These are phyloP conservation scores for Tephrocybe rancida DNA, from an alignment of 768 basidiomycete species.

Conservation along the genomic window DNA sequence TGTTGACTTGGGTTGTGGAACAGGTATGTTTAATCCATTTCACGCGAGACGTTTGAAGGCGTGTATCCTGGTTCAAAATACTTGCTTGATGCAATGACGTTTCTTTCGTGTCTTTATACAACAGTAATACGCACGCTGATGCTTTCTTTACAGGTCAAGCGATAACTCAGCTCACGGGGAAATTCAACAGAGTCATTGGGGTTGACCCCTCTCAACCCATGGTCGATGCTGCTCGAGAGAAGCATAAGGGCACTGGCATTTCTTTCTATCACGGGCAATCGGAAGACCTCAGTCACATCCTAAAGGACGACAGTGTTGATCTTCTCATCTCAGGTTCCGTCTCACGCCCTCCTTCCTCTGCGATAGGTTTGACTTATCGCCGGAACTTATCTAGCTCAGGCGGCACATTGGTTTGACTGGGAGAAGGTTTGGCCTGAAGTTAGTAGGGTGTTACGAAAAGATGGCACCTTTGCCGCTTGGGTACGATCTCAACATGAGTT, in stretches of 20 bases:
- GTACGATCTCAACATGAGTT: constrained; percentile 36
- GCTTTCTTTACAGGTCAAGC: constrained; percentile 64
- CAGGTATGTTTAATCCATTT: constrained; percentile 48
- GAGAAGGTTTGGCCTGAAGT: constrained; percentile 70
- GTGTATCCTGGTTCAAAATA: too few species aligned
- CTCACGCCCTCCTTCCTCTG: background rate
- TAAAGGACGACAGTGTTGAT: constrained; percentile 55
- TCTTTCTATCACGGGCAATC: constrained; percentile 41
- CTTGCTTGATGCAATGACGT: too few species aligned
- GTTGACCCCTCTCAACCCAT: constrained; percentile 78
- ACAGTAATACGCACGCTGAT: background rate
- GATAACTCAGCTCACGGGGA: constrained; percentile 50
- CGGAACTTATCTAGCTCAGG: constrained; percentile 54
- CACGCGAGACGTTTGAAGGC: too few species aligned
- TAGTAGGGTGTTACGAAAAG: constrained; percentile 55
- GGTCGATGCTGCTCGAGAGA: constrained; percentile 55
- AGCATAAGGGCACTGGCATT: constrained; percentile 19
- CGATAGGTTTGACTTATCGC: background rate
- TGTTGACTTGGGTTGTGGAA: constrained; percentile 83
- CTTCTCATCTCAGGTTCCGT: constrained; percentile 66
- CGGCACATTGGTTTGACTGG: constrained; percentile 85
- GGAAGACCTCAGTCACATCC: constrained; percentile 54
- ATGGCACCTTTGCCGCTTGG: constrained; percentile 77
- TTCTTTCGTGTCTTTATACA: background rate
- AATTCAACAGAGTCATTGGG: constrained; percentile 64